Evolutionary conservation across 106 monocot genomes (phyloP), one percentile per base, ranked within the genome.

Genomic region (Posidonia australis): DNA sequence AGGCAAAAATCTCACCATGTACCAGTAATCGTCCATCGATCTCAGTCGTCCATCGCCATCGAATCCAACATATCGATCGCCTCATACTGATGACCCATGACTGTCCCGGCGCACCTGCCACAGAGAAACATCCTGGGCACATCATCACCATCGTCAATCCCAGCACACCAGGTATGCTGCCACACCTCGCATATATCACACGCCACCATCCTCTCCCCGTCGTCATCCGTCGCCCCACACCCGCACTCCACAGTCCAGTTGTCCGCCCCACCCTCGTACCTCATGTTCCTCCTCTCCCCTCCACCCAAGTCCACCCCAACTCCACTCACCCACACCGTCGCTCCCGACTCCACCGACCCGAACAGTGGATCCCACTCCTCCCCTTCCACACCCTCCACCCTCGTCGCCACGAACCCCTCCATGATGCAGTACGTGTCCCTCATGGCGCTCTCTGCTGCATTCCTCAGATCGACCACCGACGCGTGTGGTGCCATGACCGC

Each of bases 161-260:
- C 90, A 3, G 73, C 78, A 68, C 96, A 98, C 21, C 80, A 72
- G 10, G 96, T 98, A 80, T 98, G 96, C 32, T 98, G 90, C 90
- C 96, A 98, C 14, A 83, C 80, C 55, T 84, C 87, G 73, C 96
- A 98, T 3, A 71, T 77, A 51, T 98, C 90, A 69, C 96, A 98
- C 1, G 90, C 84, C 70, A 90, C 84, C 96, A 98, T 98, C 62
- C 96, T 70, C 82, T 98, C 96, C 47, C 96, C 96, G 36, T 98
- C 96, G 62, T 87, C 96, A 53, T 98, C 96, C 64, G 70, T 65
- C 3, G 90, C 90, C 26, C 96, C 84, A 71, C 96, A 98, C 44
- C 54, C 43, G 67, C 96, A 98, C 1, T 72, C 80, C 68, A 90
- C 90, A 13, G 72, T 55, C 87, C 90, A 84, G 46, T 53, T 64